Evolutionary conservation across 1,139 yeast genomes (phyloP), one percentile per base, ranked within the genome.

Genomic region (Diutina mesorugosa): DNA sequence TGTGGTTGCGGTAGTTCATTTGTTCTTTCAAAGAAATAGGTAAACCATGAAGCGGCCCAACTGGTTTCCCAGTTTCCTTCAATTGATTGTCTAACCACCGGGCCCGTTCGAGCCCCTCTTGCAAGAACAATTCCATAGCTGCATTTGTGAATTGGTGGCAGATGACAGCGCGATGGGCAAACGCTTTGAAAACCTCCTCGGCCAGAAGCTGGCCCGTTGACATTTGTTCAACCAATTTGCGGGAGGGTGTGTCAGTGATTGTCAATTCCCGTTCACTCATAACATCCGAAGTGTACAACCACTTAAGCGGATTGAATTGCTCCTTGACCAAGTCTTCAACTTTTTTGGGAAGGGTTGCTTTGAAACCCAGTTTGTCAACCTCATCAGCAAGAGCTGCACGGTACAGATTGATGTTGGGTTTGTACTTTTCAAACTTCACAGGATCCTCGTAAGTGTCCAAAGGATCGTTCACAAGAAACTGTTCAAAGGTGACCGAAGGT

Each of bases 1-100:
- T 72, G 61, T 72, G 81, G 28, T 81, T 85, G 57, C 72, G 75
- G 64, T 73, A 81, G 60, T 79, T 76, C 71, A 84, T 79, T 63
- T 86, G 91, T 67, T 87, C 95, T 64, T 87, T 87, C 59, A 87
- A 71, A 1, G 93, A 85, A 47, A 87, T 70, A n/a, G 95, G 95
- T 48, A 87, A 71, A 18, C 95, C 95, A 63, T 87, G 95, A 59
- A 87, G 73, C 7, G 90, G 90, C 52, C 95, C 95, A 57, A 83
- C 68, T 0, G 84, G 70, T 63, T 81, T 79, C 21, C 91, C 90
- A 56, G 54, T 54, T 41, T 57, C 35, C 12, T 54, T 45, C 38
- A 46, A 60, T 45, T 56, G 55, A n/a, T 50, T 59, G 51, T 61
- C 63, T 18, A 61, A 59, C 48, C 58, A 58, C 46, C 56, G 30